Evolutionary conservation across 805 yeast species (phyloP), one percentile per base, ranked within the genome.

Genomic region (Suhomyces tanzawaensis): DNA sequence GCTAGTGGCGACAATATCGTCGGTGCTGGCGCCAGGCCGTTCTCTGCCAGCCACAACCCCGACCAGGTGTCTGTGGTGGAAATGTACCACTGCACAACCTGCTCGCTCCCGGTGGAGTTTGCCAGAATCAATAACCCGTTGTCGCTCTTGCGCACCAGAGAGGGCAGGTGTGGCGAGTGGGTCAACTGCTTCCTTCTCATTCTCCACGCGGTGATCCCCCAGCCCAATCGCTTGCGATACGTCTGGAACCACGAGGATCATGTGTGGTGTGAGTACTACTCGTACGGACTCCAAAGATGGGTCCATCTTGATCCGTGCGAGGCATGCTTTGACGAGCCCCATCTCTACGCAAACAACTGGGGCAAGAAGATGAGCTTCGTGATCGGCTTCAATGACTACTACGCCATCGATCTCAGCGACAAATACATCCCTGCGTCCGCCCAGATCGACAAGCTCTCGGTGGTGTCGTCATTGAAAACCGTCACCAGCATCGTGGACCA

Each of bases 141-240:
- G 1, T 76, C 73, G 42, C 62, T 91, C 17, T 59, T 91, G 12
- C 65, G 75, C 19, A 74, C 82, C 0, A 64, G 87, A 29, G 55
- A 56, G 23, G 98, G 98, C 0, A 70, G 98, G 33, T 91, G 98
- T 61, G 98, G 98, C 1, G 98, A 91, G 58, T 91, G 95, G 95
- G 91, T 90, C 39, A 85, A 85, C 49, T 79, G 91, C 45, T 89
- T 90, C 55, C 72, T 85, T 31, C 64, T 87, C 24, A 62, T 89
- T 2, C 62, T 90, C 37, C 70, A 80, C 19, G 78, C 95, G 0
- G 63, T 90, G 29, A 67, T 78, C 19, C 38, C 53, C 2, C 60
- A 55, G 15, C 44, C 52, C 12, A 48, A 48, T 24, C 35, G 51
- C n/a, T 41, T 61, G 11, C 63, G 98, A 36, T 89, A 83, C 52